Evolutionary conservation across 257 asterid species (phyloP), one percentile per base, ranked within the genome.

Genomic region (Ajuga chamaepitys): DNA sequence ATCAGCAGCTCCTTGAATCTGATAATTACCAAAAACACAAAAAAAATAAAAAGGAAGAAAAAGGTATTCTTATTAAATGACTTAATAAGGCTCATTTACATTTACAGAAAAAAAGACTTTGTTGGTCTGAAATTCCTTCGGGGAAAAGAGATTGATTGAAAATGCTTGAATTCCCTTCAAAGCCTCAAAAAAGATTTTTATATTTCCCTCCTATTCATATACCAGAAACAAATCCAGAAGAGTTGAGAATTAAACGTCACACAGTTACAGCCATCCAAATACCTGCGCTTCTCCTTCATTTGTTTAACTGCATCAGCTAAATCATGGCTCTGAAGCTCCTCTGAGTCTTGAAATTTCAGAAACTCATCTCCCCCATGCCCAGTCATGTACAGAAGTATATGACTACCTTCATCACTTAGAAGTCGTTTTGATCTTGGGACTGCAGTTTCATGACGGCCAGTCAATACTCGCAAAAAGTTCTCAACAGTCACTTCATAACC

Each of bases 311-410:
- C 99, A 78, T 94, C 97, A 44, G 97, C 97, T 67, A 94, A 83
- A 78, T 94, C 99, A 74, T 90, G 97, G 81, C 97, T 94, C 71
- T 94, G 96, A 72, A 94, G 97, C 83, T 94, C 99, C 77, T 94
- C 99, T 2, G 95, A 79, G 82, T 94, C 99, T 77, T 94, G 97
- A 80, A 90, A 94, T 68, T 94, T 94, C n/a, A 94, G 82, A 80
- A 94, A 94, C 82, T 90, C 95, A 5, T 94, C 97, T 64, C 99
- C 99, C 4, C 99, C 99, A 75, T 94, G 96, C 72, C 99, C 97
- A 16, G 97, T 94, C 97, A 94, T 94, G 79, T 88, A 94, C 25
- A 94, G 81, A 56, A 94, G 94, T 80, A 90, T 78, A 70, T 90
- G 99, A 68, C 99, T 94, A 60, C 96, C 99, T 82, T 94, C 99